Evolutionary conservation across 352 stramenopile genomes (phyloP).

Genomic region (Phytophthora boehmeriae): DNA sequence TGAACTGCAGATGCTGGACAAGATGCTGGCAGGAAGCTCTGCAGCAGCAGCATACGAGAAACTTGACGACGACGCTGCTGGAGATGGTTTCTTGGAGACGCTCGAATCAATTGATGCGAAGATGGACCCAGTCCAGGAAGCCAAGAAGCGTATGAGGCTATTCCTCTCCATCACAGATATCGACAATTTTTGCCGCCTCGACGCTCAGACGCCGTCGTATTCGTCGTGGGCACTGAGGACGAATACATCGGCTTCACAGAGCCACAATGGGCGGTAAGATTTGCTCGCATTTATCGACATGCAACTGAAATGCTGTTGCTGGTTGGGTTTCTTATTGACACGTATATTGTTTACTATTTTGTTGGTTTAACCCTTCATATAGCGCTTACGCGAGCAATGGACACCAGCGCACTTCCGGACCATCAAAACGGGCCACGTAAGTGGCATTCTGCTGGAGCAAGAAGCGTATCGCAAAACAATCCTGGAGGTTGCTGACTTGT

Average conservation of each 20-base stretch:
- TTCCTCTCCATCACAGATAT: constrained; percentile 87
- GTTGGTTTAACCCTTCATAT: background rate
- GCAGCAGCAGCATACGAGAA: constrained; percentile 34
- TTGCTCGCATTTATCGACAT: background rate
- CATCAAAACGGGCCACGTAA: constrained; percentile 79
- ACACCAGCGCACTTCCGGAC: constrained; percentile 56
- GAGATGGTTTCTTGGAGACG: constrained; percentile 1
- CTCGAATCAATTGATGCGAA: background rate
- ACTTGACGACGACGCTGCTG: background rate
- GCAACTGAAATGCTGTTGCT: too few relatives aligned
- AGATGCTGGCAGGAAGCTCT: constrained; percentile 58
- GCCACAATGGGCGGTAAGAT: constrained; percentile 59
- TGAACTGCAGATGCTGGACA: constrained; percentile 69
- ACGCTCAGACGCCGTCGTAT: constrained; percentile 72
- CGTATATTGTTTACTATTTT: background rate
- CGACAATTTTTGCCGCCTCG: constrained; percentile 76
- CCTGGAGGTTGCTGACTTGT: constrained; percentile 54
- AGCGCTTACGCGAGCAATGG: constrained; percentile 70
- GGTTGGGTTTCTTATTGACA: background rate
- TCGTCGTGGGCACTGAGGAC: constrained; percentile 79
- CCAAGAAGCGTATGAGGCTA: constrained; percentile 77
- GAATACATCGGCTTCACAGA: constrained; percentile 74
- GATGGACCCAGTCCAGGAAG: constrained; percentile 62
- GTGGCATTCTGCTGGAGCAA: constrained; percentile 77
- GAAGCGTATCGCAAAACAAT: constrained; percentile 75